Evolutionary conservation across 805 yeast species (phyloP), one percentile per base, ranked within the genome.

Genomic region (Yamadazyma ubonensis): DNA sequence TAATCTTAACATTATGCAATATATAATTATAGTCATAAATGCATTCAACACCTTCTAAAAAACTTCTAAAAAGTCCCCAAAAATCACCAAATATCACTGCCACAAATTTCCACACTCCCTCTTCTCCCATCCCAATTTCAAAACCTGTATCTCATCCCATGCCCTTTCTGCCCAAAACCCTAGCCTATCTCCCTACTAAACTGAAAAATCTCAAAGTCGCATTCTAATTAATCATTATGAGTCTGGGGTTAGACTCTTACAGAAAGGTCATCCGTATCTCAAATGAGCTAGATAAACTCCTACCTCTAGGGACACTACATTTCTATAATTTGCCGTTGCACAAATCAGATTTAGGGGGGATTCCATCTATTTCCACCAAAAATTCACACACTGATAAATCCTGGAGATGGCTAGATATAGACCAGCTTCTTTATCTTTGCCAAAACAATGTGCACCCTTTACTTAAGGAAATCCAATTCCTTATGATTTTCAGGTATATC

Each of bases 321-420:
- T 59, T 75, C 34, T 52, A 58, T 37, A 60, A 70, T 23, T 48
- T 70, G 1, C 84, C 85, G 0, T 42, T 58, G 1, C 47, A 63
- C 3, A 59, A 65, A 0, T 58, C 65, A 10, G 62, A 62, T 23
- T 42, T 56, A 18, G 52, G 57, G 3, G 75, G 73, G 0, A 23
- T 40, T 62, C 9, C 22, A 29, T 22, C 41, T 32, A 14, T 20
- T 5, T 8, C 25, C 12, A 6, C 21, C 0, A 42, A 41, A n/a
- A 19, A 27, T n/a, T 6, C 23, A 28, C 8, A 19, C 4, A 22
- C 25, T 6, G 5, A 11, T 7, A 23, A 63, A 50, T 70, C 66
- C 1, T 81, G 86, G 85, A 50, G 35, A 36, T 79, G 85, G 86
- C 57, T 78, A 11, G 79, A 78, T 44, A 61, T 75, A 7, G 75